Conservation (phyloP, 2,329 filamentous ascomycete genomes). For the Verticillium tricorpus region DNA sequence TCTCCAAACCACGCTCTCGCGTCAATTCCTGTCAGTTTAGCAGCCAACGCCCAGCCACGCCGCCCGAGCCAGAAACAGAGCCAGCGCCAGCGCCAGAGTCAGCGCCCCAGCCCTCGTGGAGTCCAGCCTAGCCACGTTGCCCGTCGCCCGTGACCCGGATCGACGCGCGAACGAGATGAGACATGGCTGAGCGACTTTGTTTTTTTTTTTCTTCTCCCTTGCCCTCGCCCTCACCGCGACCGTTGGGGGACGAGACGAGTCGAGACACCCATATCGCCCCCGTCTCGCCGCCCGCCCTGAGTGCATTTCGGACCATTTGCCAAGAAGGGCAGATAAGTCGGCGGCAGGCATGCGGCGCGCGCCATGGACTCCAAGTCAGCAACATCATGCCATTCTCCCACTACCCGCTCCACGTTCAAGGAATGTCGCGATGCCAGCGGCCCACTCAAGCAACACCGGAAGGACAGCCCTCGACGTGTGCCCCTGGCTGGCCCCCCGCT, state of each 20-base stretch:
- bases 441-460: background rate
- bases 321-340: conserved; percentile 1
- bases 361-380: background rate
- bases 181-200: background rate
- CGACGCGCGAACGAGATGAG: background rate
- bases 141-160: background rate
- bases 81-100: background rate
- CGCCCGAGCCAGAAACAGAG: background rate
- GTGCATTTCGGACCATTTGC: background rate
- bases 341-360: background rate
- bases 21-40: background rate
- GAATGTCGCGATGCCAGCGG: conserved; percentile 2
- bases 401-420: conserved; percentile 1
- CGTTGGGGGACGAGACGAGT: background rate
- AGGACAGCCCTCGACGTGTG: background rate
- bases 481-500: background rate
- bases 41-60: background rate
- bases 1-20: background rate
- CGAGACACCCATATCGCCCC: background rate
- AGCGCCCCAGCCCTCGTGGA: background rate
- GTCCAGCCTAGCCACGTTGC: background rate
- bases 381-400: conserved; percentile 4
- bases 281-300: background rate
- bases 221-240: background rate
- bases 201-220: background rate